Evolutionary conservation across 2,329 filamentous ascomycete genomes (phyloP).

Genomic region (Emmonsiellopsis sp.): DNA sequence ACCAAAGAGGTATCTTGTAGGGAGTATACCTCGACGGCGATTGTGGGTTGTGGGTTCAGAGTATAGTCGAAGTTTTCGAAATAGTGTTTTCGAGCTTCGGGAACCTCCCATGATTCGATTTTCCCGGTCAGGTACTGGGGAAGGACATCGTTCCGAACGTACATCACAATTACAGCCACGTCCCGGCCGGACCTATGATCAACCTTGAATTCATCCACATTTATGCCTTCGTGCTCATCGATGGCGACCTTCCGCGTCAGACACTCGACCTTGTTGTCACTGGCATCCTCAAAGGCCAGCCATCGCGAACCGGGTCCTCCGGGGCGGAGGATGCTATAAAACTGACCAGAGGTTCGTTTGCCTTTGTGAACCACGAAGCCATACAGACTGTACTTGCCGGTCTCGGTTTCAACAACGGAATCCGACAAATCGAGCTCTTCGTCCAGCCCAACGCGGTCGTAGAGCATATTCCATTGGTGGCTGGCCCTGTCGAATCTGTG

Average conservation of each 20-base stretch:
- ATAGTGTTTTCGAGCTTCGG: constrained; percentile 32
- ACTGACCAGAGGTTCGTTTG: constrained; percentile 48
- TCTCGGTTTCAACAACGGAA: constrained; percentile 24
- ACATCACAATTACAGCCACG: constrained; percentile 48
- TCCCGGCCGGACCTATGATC: constrained; percentile 33
- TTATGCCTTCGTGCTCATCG: constrained; percentile 41
- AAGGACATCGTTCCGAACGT: constrained; percentile 44
- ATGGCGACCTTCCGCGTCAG: constrained; percentile 49
- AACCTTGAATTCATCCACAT: constrained; percentile 28
- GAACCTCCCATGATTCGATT: constrained; percentile 41
- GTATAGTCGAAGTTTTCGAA: constrained; percentile 22
- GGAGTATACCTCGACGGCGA: constrained; percentile 34
- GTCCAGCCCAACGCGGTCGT: constrained; percentile 48
- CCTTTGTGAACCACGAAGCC: constrained; percentile 54
- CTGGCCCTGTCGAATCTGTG: constrained; percentile 46
- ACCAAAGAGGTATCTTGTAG: constrained; percentile 25
- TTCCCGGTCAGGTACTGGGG: constrained; percentile 32
- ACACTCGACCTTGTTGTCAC: constrained; percentile 47
- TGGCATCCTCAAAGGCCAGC: constrained; percentile 51
- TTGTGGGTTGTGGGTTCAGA: not conserved
- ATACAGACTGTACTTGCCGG: constrained; percentile 46
- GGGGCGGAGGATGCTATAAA: constrained; percentile 52
- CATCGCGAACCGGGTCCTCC: constrained; percentile 47
- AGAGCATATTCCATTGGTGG: constrained; percentile 49
- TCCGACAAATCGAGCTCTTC: constrained; percentile 43